Evolutionary conservation across 2,329 filamentous ascomycete genomes (phyloP).

Genomic region (Trichoderma cornu-damae): DNA sequence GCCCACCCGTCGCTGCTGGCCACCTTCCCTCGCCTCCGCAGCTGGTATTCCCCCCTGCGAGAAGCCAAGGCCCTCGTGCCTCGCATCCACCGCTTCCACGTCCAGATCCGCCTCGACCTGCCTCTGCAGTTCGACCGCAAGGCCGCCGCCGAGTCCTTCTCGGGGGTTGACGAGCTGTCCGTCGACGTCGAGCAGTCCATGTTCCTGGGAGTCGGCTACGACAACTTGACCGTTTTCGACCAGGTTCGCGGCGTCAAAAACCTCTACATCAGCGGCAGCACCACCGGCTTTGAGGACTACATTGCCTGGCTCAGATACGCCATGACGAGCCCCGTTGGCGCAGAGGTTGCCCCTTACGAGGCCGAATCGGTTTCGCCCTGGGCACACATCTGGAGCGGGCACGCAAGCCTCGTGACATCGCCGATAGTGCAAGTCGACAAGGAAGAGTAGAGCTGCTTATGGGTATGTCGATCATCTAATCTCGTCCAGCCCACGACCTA

Average conservation of each 20-base stretch:
- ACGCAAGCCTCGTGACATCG: not conserved
- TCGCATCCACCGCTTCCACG: constrained; percentile 37
- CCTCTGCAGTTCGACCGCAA: constrained; percentile 32
- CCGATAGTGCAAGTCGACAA: not conserved
- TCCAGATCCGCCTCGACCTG: constrained; percentile 40
- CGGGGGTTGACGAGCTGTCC: constrained; percentile 36
- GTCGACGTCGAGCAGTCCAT: constrained; percentile 37
- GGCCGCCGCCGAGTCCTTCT: constrained; percentile 33
- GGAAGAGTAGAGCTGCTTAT: not conserved
- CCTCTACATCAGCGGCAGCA: constrained; percentile 36
- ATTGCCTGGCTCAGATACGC: constrained; percentile 36
- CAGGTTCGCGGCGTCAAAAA: constrained; percentile 37
- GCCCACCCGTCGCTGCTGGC: constrained; percentile 40
- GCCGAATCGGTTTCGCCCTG: constrained; percentile 14
- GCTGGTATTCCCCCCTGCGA: constrained; percentile 31
- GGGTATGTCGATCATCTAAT: not conserved
- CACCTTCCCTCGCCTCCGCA: constrained; percentile 37
- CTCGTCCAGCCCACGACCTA: not conserved
- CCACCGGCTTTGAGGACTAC: constrained; percentile 40
- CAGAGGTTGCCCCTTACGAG: constrained; percentile 23
- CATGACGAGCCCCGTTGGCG: constrained; percentile 33
- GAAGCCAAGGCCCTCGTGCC: constrained; percentile 26
- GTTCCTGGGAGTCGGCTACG: constrained; percentile 37
- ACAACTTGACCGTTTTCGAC: constrained; percentile 39
- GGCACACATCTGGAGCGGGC: constrained; percentile 23